Conservation (phyloP, 2,329 filamentous ascomycete genomes). For the Paecilomyces sp. region DNA sequence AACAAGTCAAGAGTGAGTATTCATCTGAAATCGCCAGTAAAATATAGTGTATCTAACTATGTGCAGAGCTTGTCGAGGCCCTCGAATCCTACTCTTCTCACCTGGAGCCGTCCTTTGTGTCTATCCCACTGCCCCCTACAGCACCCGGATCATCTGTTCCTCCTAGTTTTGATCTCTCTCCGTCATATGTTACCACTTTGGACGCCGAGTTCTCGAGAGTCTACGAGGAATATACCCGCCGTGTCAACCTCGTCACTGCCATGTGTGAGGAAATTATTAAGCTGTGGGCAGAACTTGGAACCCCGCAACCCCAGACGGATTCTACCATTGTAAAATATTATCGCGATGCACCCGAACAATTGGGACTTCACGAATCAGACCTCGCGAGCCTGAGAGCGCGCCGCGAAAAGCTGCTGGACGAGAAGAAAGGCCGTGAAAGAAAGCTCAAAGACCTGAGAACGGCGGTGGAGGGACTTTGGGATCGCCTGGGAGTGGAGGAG, state of each 20-base stretch:
- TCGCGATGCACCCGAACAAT: conserved; percentile 83
- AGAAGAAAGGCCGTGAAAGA: conserved; percentile 80
- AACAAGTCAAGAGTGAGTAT: conserved; percentile 82
- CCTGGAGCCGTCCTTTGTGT: conserved; percentile 81
- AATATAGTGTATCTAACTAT: conserved; percentile 14
- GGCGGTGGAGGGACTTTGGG: conserved; percentile 82
- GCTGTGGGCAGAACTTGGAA: conserved; percentile 92
- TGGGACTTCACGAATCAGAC: conserved; percentile 86
- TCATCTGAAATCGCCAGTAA: background rate
- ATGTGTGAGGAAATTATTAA: conserved; percentile 81
- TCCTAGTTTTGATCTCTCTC: conserved; percentile 85
- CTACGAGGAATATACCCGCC: conserved; percentile 90
- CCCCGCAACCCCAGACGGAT: conserved; percentile 88
- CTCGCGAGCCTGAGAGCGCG: conserved; percentile 63
- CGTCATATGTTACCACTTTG: conserved; percentile 75
- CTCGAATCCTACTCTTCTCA: conserved; percentile 95
- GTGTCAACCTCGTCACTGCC: conserved; percentile 66
- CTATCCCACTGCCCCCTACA: conserved; percentile 77
- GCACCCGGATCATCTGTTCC: conserved; percentile 68
- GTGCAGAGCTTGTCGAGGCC: conserved; percentile 80
- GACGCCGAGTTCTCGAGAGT: conserved; percentile 89
- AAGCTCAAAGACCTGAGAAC: conserved; percentile 66
- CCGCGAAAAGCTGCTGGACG: conserved; percentile 76
- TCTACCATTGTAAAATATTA: conserved; percentile 79
- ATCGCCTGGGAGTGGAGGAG: conserved; percentile 76